phyloP scores from a whole-genome alignment of 345 rosid species.

The Eucalyptus virginea region DNA sequence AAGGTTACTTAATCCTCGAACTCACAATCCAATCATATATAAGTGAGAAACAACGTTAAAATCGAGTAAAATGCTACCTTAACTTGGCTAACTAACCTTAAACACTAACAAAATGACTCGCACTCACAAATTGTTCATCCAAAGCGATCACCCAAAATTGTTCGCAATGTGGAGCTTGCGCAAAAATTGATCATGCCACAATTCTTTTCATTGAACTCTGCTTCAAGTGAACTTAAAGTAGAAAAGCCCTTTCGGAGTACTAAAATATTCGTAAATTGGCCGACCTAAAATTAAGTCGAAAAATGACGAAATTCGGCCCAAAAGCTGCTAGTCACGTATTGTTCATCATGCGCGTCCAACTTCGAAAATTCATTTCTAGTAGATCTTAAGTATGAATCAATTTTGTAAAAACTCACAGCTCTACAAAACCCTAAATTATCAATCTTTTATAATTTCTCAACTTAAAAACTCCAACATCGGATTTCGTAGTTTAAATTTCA shows the following conservation, averaged over 20 bases:
- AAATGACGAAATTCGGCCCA: background rate
- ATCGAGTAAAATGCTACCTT: background rate
- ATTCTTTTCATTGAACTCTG: background rate
- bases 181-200: background rate
- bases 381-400: background rate
- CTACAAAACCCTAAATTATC: no score
- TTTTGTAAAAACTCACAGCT: no score
- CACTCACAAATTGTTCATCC: background rate
- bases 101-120: background rate
- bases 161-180: fast-evolving
- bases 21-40: background rate
- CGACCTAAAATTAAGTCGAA: background rate
- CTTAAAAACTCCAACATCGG: background rate
- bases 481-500: background rate
- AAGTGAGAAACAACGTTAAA: background rate
- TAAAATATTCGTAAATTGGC: no score
- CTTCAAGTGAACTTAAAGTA: background rate
- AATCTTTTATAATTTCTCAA: no score
- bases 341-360: background rate
- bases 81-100: background rate
- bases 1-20: background rate
- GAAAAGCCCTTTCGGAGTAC: background rate
- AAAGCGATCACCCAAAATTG: background rate
- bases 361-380: fast-evolving
- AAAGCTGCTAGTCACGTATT: background rate